Conservation (phyloP, 2,329 filamentous ascomycete species). For the Aspergillus novofumigatus region DNA sequence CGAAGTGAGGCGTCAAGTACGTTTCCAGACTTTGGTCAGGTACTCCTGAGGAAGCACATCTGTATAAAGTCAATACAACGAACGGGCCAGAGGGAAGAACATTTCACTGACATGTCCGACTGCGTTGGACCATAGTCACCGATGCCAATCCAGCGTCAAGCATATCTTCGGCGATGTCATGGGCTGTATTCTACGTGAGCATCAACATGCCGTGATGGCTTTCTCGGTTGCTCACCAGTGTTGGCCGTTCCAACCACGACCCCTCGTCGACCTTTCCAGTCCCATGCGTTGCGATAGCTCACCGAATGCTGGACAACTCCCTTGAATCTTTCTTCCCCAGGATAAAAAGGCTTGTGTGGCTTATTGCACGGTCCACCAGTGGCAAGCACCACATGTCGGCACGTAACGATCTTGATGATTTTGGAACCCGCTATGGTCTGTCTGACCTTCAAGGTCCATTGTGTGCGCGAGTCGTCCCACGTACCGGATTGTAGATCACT, state of each 20-base stretch:
- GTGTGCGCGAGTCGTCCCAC: slow-evolving; percentile 27
- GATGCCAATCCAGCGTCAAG: slow-evolving; percentile 38
- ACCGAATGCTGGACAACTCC: slow-evolving; percentile 36
- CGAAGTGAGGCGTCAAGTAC: not conserved
- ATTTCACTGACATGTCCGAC: slow-evolving; percentile 28
- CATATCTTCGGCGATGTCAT: slow-evolving; percentile 49
- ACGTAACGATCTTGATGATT: not conserved
- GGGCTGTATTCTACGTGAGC: slow-evolving; percentile 14
- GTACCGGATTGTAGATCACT: not conserved
- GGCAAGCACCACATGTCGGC: not conserved
- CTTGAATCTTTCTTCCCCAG: slow-evolving; percentile 23
- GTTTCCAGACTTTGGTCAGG: not conserved
- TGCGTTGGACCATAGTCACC: slow-evolving; percentile 47
- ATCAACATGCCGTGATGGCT: not conserved
- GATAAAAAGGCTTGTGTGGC: not conserved
- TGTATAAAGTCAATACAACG: not conserved
- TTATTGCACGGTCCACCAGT: not conserved
- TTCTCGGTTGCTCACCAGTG: slow-evolving; percentile 28
- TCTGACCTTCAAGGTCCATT: slow-evolving; percentile 38
- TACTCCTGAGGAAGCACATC: not conserved
- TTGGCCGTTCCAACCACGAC: slow-evolving; percentile 48
- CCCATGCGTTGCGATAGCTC: slow-evolving; percentile 29
- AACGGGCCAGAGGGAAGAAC: slow-evolving; percentile 6
- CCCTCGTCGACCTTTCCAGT: slow-evolving; percentile 37
- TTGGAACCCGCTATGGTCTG: slow-evolving; percentile 5